Conservation (phyloP, 345 rosid genomes). For the Hirschfeldia incana region DNA sequence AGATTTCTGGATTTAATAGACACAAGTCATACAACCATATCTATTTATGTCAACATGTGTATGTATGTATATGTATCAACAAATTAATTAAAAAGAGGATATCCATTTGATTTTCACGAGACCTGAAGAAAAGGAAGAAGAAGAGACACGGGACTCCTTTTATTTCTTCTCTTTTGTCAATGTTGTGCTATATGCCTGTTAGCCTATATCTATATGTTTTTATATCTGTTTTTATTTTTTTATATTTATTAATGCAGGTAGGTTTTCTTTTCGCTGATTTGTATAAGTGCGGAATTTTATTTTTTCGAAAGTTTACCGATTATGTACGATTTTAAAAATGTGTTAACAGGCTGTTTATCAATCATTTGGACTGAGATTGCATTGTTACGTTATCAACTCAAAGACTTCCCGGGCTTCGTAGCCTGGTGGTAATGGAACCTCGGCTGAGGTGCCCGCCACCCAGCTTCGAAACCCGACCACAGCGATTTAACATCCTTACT, state of each 20-base stretch:
- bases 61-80: constrained; percentile 12
- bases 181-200: constrained; percentile 14
- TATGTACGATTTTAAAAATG: background rate
- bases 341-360: background rate
- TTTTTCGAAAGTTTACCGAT: constrained; percentile 3
- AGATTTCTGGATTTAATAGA: constrained; percentile 23
- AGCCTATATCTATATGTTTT: background rate
- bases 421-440: too few species aligned
- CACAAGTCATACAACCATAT: constrained; percentile 34
- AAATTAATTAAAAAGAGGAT: constrained; percentile 19
- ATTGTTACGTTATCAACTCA: background rate
- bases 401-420: too few species aligned
- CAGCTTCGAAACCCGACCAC: too few species aligned
- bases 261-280: background rate
- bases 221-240: background rate
- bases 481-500: too few species aligned
- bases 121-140: constrained; percentile 36
- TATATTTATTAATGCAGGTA: constrained; percentile 20
- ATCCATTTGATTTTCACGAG: constrained; percentile 40
- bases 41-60: constrained; percentile 11
- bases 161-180: constrained; percentile 36
- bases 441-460: too few species aligned
- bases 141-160: constrained; percentile 38
- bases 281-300: constrained; percentile 6
- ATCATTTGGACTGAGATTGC: background rate